Evolutionary conservation across 768 basidiomycete genomes (phyloP), one percentile per base, ranked within the genome.

Genomic region (Suillus brevipes): DNA sequence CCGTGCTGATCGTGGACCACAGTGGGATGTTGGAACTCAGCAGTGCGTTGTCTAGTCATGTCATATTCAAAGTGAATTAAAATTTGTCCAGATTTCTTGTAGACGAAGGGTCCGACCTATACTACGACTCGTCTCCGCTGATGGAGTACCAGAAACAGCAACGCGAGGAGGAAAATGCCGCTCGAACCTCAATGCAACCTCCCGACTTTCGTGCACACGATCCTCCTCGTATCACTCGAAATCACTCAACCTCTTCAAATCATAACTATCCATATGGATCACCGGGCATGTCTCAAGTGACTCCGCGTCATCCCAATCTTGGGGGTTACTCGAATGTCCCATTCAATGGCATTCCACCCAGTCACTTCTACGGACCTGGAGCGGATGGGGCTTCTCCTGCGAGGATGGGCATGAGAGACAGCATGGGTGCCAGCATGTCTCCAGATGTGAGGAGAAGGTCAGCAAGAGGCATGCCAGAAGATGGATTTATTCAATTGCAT

Each of bases 1-100:
- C 4, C 85, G 92, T 43, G 92, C 92, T 9, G 87, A 90, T 65
- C 82, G 92, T 65, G 92, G 92, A 0, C 92, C 92, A 4, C 92
- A 93, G 70, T 94, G 92, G 92, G 92, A 94, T 73, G 81, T 93
- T 45, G 90, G 90, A 20, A 92, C 92, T 16, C 92, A 94, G 74
- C 88, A 90, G 92, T 94, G 69, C 69, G 90, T 83, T 57, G 38
- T 36, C 40, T 55, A 25, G 6, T 50, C 23, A 36, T 25, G 14
- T 42, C 28, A 1, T 10, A 5, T 60, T 18, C 42, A 34, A 13
- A 49, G 28, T 18, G 40, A 61, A 61, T 25, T 62, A 14, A 36
- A 61, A 43, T n/a, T 14, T 36, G 28, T 23, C 42, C 65, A 94
- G 91, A 69, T 94, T 92, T 73, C 81, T 87, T n/a, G 88, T 92